Conservation (phyloP, 306 rosid species). For the Trichosanthes cucumerina region DNA sequence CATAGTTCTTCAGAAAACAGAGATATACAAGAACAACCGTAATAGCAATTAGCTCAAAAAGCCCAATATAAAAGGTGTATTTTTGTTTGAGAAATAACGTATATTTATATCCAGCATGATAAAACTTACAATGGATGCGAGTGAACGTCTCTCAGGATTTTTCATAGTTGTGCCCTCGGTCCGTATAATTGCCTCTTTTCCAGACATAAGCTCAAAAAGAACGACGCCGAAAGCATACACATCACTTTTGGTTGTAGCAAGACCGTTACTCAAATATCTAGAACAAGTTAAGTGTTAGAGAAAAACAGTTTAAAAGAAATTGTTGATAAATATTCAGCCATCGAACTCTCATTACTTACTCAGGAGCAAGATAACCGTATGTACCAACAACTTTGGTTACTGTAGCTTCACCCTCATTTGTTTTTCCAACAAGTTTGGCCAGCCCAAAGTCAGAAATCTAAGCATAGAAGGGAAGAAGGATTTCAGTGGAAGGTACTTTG, state of each 20-base stretch:
- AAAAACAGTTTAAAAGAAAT: conserved; percentile 1
- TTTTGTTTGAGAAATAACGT: neutral
- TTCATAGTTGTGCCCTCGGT: conserved; percentile 55
- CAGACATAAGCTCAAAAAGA: conserved; percentile 79
- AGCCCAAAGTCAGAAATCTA: conserved; percentile 97
- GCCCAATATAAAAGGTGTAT: neutral
- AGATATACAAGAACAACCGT: neutral
- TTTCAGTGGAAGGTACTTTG: conserved; percentile 11
- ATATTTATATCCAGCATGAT: neutral
- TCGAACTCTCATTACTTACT: conserved; percentile 39
- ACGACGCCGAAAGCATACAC: conserved; percentile 93
- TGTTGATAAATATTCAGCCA: neutral
- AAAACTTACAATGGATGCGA: conserved; percentile 79
- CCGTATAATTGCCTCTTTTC: conserved; percentile 78
- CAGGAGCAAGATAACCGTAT: conserved; percentile 95
- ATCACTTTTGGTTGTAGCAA: conserved; percentile 83
- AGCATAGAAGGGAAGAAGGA: neutral
- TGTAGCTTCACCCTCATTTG: conserved; percentile 67
- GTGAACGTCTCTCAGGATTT: conserved; percentile 79
- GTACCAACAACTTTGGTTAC: conserved; percentile 94
- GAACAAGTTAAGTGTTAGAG: neutral
- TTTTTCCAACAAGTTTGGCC: conserved; percentile 79
- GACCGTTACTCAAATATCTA: conserved; percentile 93
- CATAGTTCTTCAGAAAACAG: conserved; percentile 6
- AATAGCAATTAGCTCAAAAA: neutral